Base-by-base conservation (phyloP, 2,329 filamentous ascomycete genomes). In the Colletotrichum sp. region DNA sequence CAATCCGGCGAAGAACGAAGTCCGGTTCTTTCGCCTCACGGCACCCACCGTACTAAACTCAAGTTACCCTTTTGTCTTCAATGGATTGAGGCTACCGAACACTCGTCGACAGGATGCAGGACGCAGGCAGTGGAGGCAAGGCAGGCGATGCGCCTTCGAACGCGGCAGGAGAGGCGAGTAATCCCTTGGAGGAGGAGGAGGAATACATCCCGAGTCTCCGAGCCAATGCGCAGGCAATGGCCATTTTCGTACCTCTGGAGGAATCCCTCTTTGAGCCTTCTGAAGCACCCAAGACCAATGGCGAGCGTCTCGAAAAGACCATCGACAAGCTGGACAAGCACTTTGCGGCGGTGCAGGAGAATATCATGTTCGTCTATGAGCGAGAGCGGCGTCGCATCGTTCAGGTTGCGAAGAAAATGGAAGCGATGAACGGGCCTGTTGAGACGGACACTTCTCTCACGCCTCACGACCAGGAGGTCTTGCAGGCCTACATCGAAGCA, bases 221-320 rank as follows among this genome's bases (percentile, higher is more conserved):
- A 9, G 81, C 32, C 15, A 71, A 65, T 0, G 43, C 48, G 4
- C 43, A 57, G 5, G 64, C 64, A 2, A 73, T 76, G 65, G 80
- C 80, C 52, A 82, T 84, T 26, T 85, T 86, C 66, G 81, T 84
- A 2, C 84, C 84, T 1, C 71, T 84, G 30, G 79, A 77, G 18
- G 72, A 80, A 7, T 82, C 84, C 71, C 77, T 85, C 21, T 79
- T 82, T 34, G 72, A 80, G 67, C 80, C 82, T 3, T 77, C 79
- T 32, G 70, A 78, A 2, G 43, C 71, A n/a, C 81, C 82, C 4
- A 79, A 78, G 18, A 77, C 80, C 71, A 76, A 82, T 7, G 63
- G 82, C 48, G 81, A 82, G 36, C 82, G 80, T 5, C 78, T 84
- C 18, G 77, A 81, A 71, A 67, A 74, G 34, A 81, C 82, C 57